These are phyloP conservation scores for Polytrichum commune DNA, from an alignment of 225 moss, liverwort and hornwort genomes.

Conservation along the genomic window DNA sequence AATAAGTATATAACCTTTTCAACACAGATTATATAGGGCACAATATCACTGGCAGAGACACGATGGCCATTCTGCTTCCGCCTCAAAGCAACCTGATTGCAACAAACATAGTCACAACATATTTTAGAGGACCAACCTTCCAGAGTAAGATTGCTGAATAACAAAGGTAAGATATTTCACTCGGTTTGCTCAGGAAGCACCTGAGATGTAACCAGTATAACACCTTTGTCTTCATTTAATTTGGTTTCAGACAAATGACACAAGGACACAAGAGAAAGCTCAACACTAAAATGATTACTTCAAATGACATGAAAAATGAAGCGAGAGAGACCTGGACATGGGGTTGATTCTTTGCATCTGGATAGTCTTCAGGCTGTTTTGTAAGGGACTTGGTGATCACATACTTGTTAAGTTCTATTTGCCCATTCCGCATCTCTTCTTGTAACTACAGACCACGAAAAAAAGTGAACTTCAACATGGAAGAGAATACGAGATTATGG, in stretches of 20 bases:
- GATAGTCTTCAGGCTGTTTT: constrained; percentile 95
- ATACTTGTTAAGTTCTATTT: constrained; percentile 93
- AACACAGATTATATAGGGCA: constrained; percentile 89
- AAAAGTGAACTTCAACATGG: neutral
- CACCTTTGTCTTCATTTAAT: too few relatives aligned
- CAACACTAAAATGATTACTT: neutral
- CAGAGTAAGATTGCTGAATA: neutral
- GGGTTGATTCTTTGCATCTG: constrained; percentile 87
- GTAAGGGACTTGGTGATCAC: constrained; percentile 92
- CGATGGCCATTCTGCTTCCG: constrained; percentile 80
- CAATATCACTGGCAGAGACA: constrained; percentile 75
- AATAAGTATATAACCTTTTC: constrained; percentile 53
- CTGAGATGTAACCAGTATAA: too few relatives aligned
- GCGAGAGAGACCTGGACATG: constrained; percentile 79
- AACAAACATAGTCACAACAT: neutral
- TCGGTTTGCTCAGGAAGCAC: neutral
- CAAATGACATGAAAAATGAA: too few relatives aligned
- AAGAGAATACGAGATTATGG: too few relatives aligned
- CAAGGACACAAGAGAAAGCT: constrained; percentile 4
- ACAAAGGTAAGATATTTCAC: too few relatives aligned
- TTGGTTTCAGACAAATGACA: neutral
- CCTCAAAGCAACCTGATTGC: constrained; percentile 79
- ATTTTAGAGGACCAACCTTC: neutral
- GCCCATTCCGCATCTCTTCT: constrained; percentile 86
- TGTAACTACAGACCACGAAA: constrained; percentile 65